Base-by-base conservation (phyloP, 192 early-diverging fungal species). In the Linnemannia schmuckeri region DNA sequence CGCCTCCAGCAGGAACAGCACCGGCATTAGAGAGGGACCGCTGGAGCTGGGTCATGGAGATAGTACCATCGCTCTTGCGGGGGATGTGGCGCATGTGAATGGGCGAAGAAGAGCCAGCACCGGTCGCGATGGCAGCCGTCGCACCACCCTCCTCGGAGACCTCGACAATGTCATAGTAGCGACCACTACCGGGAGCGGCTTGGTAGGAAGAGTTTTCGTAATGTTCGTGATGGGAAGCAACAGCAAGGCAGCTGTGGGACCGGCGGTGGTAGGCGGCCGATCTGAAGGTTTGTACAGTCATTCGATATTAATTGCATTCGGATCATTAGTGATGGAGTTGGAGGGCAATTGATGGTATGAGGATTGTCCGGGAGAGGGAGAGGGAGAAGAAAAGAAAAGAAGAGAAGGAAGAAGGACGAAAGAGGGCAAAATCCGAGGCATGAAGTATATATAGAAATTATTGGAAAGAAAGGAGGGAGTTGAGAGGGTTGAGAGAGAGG, bases 191-290 rank as follows among this genome's bases (percentile, higher is more conserved):
- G 49, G 49, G 33, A 9, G 74, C 33, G 10, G 70, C 41, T 2
- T 47, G 70, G 57, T 74, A 80, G 15, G 79, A 80, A 1, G 85
- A 79, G 70, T 75, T 42, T 13, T 77, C 72, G 17, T 77, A 70
- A 61, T 81, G 79, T 38, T 87, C 79, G 37, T 87, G 79, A 69
- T 80, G 74, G 24, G 79, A 81, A 49, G 85, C 72, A 1, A 87
- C 85, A 46, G 79, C 79, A 33, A 80, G 71, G 70, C 79, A 87
- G 80, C 85, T 87, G 61, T 78, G 47, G 13, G 85, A 81, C 70
- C 85, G 85, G 52, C 85, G 85, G 35, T 87, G 85, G 38, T 87
- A 81, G 52, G 66, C 74, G 18, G 70, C 74, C 40, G 85, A 75
- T 78, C 85, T 87, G 80, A 33, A 75, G 30, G 40, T 27, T 54